Evolutionary conservation across 257 asterid species (phyloP).

Genomic region (Penstemon barbatus): DNA sequence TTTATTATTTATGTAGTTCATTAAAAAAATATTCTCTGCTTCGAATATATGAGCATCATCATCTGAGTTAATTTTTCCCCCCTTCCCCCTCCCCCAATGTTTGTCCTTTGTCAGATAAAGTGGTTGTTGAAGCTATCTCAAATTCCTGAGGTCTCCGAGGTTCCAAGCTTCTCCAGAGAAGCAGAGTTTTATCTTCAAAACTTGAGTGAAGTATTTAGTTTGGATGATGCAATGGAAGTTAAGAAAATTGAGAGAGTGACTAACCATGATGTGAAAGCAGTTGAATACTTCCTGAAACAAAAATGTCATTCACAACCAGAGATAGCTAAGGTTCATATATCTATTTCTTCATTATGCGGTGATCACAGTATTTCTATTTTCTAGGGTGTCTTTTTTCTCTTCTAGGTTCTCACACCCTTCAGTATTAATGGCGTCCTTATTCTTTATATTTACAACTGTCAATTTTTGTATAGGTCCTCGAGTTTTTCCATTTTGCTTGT

Average conservation of each 20-base stretch:
- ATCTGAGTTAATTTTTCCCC: not conserved
- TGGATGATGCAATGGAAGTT: slow-evolving; percentile 48
- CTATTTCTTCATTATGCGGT: not conserved
- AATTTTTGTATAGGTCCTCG: slow-evolving; percentile 45
- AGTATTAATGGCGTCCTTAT: not conserved
- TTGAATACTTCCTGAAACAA: slow-evolving; percentile 56
- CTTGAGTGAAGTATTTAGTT: slow-evolving; percentile 54
- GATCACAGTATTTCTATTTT: slow-evolving; percentile 8
- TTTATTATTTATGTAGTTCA: no score
- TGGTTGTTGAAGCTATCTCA: slow-evolving; percentile 86
- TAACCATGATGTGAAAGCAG: slow-evolving; percentile 65
- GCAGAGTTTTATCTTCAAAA: slow-evolving; percentile 60
- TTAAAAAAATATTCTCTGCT: not conserved
- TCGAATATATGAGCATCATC: not conserved
- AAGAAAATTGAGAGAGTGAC: slow-evolving; percentile 57
- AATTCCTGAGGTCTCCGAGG: slow-evolving; percentile 67
- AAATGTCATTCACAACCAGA: slow-evolving; percentile 67
- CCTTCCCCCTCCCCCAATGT: slow-evolving; percentile 10
- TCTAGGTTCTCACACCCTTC: not conserved
- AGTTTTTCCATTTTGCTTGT: slow-evolving; percentile 60
- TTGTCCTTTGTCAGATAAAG: slow-evolving; percentile 48
- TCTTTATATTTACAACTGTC: not conserved
- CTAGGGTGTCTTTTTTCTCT: not conserved
- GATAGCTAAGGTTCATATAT: slow-evolving; percentile 56
- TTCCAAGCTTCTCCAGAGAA: slow-evolving; percentile 65